Conservation (phyloP, 805 yeast genomes). For the Lachancea thermotolerans region DNA sequence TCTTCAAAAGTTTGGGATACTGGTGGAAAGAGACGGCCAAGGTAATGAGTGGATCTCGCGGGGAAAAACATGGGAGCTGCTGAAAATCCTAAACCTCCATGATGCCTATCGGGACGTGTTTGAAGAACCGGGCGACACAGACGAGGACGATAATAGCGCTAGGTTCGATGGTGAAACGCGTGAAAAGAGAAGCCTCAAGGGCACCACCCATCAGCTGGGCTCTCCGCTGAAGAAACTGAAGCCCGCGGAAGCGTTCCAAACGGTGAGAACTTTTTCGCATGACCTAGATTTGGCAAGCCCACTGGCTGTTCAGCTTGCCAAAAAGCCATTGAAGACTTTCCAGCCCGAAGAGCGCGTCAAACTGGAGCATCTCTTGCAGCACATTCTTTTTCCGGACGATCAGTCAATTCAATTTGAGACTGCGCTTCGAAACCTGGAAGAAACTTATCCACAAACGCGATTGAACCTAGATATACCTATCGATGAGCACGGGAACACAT, state of each 20-base stretch:
- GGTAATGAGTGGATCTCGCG: slow-evolving; percentile 28
- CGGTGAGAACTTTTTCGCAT: slow-evolving; percentile 4
- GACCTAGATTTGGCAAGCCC: slow-evolving; percentile 6
- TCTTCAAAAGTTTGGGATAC: slow-evolving; percentile 21
- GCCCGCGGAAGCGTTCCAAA: slow-evolving; percentile 1
- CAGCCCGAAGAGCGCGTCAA: slow-evolving; percentile 18
- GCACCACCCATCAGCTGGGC: slow-evolving; percentile 11
- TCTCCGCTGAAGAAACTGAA: slow-evolving; percentile 25
- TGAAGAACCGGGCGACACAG: slow-evolving; percentile 7
- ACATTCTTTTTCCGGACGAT: slow-evolving; percentile 24
- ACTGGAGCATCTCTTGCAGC: slow-evolving; percentile 28
- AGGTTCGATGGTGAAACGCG: neutral
- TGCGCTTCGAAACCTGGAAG: slow-evolving; percentile 21
- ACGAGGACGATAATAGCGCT: slow-evolving; percentile 4
- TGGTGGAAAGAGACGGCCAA: slow-evolving; percentile 22
- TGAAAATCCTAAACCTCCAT: slow-evolving; percentile 16
- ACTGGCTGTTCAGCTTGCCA: slow-evolving; percentile 6
- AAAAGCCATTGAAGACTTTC: slow-evolving; percentile 7
- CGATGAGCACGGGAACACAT: slow-evolving; percentile 89
- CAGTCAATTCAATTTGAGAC: slow-evolving; percentile 16
- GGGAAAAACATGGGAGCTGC: slow-evolving; percentile 20
- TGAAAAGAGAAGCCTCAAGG: neutral
- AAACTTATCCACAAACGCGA: slow-evolving; percentile 18
- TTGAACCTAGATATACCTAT: slow-evolving; percentile 75
- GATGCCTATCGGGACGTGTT: slow-evolving; percentile 16